These are phyloP conservation scores for Coelastrella sp. DNA, from an alignment of 139 green algal species.

Conservation along the genomic window DNA sequence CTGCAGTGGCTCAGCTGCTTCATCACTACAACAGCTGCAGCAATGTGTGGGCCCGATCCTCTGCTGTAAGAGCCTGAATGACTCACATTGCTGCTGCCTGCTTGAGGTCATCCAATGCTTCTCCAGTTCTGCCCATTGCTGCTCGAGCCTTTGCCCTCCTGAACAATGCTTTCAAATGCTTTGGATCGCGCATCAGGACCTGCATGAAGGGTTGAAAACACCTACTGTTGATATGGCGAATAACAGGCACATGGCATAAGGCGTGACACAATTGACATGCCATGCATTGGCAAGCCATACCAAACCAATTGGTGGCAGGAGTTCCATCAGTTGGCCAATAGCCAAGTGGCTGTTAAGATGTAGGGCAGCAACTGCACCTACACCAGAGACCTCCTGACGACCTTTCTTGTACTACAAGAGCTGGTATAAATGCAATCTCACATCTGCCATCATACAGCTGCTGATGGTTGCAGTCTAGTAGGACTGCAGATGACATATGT, in stretches of 20 bases:
- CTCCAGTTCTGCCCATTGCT: slow-evolving; percentile 67
- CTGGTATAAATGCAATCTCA: too few species aligned
- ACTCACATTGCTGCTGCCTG: slow-evolving; percentile 59
- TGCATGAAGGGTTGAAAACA: slow-evolving; percentile 30
- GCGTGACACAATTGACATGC: too few species aligned
- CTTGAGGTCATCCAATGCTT: slow-evolving; percentile 71
- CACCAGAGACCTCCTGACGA: too few species aligned
- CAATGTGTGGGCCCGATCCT: background rate
- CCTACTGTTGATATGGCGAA: too few species aligned
- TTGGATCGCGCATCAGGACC: slow-evolving; percentile 57
- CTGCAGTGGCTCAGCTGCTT: background rate
- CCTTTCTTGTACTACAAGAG: too few species aligned
- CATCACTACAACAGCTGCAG: background rate
- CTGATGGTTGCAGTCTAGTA: background rate
- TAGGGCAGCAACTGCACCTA: too few species aligned
- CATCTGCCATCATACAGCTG: background rate
- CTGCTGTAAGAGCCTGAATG: too few species aligned
- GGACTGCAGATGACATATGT: background rate
- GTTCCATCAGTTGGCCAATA: too few species aligned
- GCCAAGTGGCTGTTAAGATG: too few species aligned
- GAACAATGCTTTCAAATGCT: slow-evolving; percentile 82
- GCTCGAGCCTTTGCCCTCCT: slow-evolving; percentile 69
- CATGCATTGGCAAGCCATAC: too few species aligned
- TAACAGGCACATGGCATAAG: too few species aligned
- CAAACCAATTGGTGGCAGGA: too few species aligned